Conservation (phyloP, 352 stramenopile genomes). For the Globisporangium orthogonon region DNA sequence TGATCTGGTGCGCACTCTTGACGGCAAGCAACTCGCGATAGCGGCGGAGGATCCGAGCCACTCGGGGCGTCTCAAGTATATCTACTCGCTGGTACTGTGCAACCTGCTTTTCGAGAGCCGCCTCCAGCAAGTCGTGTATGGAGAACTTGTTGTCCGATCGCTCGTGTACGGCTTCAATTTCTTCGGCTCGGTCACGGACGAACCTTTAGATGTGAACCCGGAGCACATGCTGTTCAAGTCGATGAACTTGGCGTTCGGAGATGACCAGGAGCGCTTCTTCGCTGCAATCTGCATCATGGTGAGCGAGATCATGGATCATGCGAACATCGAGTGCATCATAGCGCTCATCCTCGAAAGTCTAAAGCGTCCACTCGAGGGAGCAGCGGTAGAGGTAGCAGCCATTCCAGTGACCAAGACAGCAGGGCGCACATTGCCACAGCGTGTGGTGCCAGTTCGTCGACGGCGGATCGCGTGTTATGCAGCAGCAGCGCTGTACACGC, state of each 20-base stretch:
- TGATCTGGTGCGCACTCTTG: slow-evolving; percentile 47
- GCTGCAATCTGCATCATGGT: slow-evolving; percentile 59
- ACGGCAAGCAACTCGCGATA: slow-evolving; percentile 42
- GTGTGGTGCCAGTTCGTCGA: slow-evolving; percentile 22
- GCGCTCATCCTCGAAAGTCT: slow-evolving; percentile 44
- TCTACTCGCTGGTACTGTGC: slow-evolving; percentile 53
- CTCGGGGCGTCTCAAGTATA: slow-evolving; percentile 44
- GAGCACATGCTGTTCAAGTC: slow-evolving; percentile 17
- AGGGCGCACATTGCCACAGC: not conserved
- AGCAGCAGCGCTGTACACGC: slow-evolving; percentile 38
- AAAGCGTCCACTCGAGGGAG: not conserved
- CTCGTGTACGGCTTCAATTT: slow-evolving; percentile 57
- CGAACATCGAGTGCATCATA: slow-evolving; percentile 60
- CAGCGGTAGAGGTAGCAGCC: not conserved
- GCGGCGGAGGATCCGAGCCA: slow-evolving; percentile 26
- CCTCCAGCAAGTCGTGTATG: slow-evolving; percentile 58
- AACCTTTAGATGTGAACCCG: not conserved
- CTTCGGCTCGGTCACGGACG: slow-evolving; percentile 14
- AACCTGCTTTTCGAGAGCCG: slow-evolving; percentile 67
- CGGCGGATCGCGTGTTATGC: slow-evolving; percentile 42
- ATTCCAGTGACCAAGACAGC: slow-evolving; percentile 13
- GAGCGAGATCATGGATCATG: slow-evolving; percentile 47
- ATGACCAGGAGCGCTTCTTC: slow-evolving; percentile 66
- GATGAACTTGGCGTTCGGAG: slow-evolving; percentile 41
- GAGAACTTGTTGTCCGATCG: slow-evolving; percentile 40